phyloP scores from a whole-genome alignment of 2,329 filamentous ascomycete species.

The Clonostachys rhizophaga region DNA sequence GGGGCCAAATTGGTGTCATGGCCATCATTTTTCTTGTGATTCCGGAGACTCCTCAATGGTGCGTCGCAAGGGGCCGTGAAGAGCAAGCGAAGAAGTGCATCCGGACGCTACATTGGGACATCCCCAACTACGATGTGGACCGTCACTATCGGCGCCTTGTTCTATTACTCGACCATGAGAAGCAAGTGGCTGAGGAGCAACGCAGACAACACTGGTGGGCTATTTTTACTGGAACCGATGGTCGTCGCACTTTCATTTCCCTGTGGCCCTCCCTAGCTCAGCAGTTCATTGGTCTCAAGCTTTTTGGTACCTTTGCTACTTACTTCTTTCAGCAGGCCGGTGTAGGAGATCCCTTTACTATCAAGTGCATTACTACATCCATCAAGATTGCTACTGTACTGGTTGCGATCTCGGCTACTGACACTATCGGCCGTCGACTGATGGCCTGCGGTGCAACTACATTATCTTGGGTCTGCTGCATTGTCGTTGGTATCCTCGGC shows the following conservation, averaged over 20 bases:
- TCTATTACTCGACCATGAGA: slow-evolving; percentile 14
- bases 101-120: slow-evolving; percentile 11
- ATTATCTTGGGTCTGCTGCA: slow-evolving; percentile 7
- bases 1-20: slow-evolving; percentile 36
- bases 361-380: slow-evolving; percentile 8
- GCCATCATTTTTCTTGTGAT: slow-evolving; percentile 27
- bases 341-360: slow-evolving; percentile 8
- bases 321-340: slow-evolving; percentile 16
- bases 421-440: slow-evolving; percentile 8
- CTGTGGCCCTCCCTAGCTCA: slow-evolving; percentile 16
- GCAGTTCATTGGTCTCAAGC: slow-evolving; percentile 12
- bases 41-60: slow-evolving; percentile 24
- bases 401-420: slow-evolving; percentile 4
- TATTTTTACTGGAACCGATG: slow-evolving; percentile 20
- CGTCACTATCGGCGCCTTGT: neutral
- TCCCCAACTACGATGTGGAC: slow-evolving; percentile 18
- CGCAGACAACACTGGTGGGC: slow-evolving; percentile 12
- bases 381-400: slow-evolving; percentile 8
- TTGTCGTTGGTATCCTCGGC: slow-evolving; percentile 10
- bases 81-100: slow-evolving; percentile 11
- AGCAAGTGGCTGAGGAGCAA: slow-evolving; percentile 9
- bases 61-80: slow-evolving; percentile 13
- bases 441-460: slow-evolving; percentile 9
- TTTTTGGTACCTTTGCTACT: slow-evolving; percentile 11
- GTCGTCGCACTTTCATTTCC: slow-evolving; percentile 18